These are phyloP conservation scores for Murraya paniculata DNA, from an alignment of 345 rosid genomes.

Conservation along the genomic window DNA sequence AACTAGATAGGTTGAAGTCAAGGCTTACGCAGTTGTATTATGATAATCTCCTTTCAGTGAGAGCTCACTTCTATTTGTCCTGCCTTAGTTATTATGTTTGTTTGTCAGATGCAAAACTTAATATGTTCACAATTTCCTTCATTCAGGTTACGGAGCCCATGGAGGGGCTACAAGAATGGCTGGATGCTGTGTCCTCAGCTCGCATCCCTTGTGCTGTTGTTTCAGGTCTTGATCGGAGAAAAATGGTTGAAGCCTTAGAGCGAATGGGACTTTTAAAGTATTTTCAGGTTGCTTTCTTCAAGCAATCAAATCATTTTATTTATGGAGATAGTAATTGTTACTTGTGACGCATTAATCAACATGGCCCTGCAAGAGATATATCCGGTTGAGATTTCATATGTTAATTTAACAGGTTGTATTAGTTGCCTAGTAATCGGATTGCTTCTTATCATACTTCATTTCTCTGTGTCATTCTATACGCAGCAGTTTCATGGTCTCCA, in stretches of 20 bases:
- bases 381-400: background rate
- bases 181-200: conserved; percentile 75
- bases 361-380: background rate
- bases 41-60: conserved; percentile 62
- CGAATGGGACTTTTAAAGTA: conserved; percentile 73
- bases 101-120: conserved; percentile 9
- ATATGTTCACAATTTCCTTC: conserved; percentile 9
- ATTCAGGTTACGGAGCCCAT: conserved; percentile 63
- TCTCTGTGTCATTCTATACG: background rate
- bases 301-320: background rate
- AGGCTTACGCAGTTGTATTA: conserved; percentile 68
- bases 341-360: background rate
- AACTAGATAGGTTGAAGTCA: conserved; percentile 55
- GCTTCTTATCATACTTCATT: background rate
- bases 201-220: conserved; percentile 95
- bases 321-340: background rate
- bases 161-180: conserved; percentile 85
- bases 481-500: background rate
- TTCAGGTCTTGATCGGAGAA: conserved; percentile 79
- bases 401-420: background rate
- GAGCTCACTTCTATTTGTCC: conserved; percentile 20
- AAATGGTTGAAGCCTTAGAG: conserved; percentile 68
- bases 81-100: background rate
- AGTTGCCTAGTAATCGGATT: background rate
- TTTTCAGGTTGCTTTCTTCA: conserved; percentile 60